phyloP scores from a whole-genome alignment of 306 rosid species.

The Purshia tridentata region DNA sequence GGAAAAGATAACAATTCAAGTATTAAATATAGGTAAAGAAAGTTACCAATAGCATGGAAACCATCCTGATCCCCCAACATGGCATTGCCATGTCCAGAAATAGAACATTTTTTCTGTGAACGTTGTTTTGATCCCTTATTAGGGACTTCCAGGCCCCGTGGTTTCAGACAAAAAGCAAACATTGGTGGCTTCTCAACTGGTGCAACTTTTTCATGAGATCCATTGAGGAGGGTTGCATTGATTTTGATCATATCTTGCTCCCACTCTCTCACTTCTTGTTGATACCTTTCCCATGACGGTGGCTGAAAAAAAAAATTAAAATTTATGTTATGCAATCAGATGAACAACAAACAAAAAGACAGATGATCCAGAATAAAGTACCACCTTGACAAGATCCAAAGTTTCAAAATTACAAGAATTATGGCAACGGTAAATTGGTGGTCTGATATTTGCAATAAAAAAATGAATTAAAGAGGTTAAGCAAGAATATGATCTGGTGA shows the following conservation, averaged over 20 bases:
- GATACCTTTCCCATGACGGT: constrained; percentile 83
- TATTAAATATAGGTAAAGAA: constrained; percentile 7
- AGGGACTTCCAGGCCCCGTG: constrained; percentile 79
- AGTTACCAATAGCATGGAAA: constrained; percentile 58
- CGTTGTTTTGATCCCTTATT: constrained; percentile 83
- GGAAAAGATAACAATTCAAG: constrained; percentile 3
- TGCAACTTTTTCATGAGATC: constrained; percentile 47
- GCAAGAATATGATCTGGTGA: constrained; percentile 2
- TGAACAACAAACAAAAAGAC: not conserved
- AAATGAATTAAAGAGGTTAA: not conserved
- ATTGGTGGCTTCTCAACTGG: constrained; percentile 79
- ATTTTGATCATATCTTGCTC: constrained; percentile 59
- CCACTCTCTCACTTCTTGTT: constrained; percentile 74
- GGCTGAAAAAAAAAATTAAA: constrained; percentile 47
- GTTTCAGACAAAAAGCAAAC: constrained; percentile 95
- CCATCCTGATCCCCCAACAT: constrained; percentile 65
- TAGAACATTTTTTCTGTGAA: constrained; percentile 68
- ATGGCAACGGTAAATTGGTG: not conserved
- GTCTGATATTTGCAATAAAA: not conserved
- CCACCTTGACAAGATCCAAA: not conserved
- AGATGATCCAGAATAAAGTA: not conserved
- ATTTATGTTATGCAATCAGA: not conserved
- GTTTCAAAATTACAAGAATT: not conserved
- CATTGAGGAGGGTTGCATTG: constrained; percentile 39
- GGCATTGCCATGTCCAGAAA: constrained; percentile 56